phyloP scores from a whole-genome alignment of 495 filamentous ascomycete genomes.

The Xylaria palmicola region DNA sequence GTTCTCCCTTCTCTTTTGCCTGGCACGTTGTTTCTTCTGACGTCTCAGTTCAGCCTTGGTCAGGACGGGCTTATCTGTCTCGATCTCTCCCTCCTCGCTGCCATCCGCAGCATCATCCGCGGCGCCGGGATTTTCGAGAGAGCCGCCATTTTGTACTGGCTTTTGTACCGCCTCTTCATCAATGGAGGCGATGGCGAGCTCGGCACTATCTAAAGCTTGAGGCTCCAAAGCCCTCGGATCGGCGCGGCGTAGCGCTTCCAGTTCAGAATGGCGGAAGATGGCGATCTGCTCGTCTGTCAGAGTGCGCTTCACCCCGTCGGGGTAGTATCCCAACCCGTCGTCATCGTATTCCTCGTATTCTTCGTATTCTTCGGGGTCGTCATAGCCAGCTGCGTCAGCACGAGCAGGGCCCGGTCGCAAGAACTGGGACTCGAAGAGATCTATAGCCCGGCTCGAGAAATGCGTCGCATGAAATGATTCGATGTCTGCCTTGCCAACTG shows the following conservation, averaged over 20 bases:
- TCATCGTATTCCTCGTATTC: slow-evolving; percentile 52
- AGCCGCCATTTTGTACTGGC: slow-evolving; percentile 15
- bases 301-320: slow-evolving; percentile 85
- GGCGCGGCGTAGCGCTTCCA: slow-evolving; percentile 65
- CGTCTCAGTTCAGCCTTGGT: slow-evolving; percentile 31
- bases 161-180: slow-evolving; percentile 13
- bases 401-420: slow-evolving; percentile 33
- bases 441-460: slow-evolving; percentile 48
- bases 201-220: slow-evolving; percentile 10
- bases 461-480: slow-evolving; percentile 65
- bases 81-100: slow-evolving; percentile 34
- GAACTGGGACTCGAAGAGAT: slow-evolving; percentile 51
- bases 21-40: slow-evolving; percentile 22
- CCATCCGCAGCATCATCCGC: slow-evolving; percentile 24
- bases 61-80: slow-evolving; percentile 25
- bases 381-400: slow-evolving; percentile 19
- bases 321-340: slow-evolving; percentile 82
- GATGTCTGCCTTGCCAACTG: slow-evolving; percentile 64
- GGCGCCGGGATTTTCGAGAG: slow-evolving; percentile 19
- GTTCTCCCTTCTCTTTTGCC: slow-evolving; percentile 34
- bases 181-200: neutral
- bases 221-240: slow-evolving; percentile 27
- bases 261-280: slow-evolving; percentile 88
- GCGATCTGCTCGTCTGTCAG: slow-evolving; percentile 88
- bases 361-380: slow-evolving; percentile 34